These are phyloP conservation scores for Coix lacrymajobi DNA, from an alignment of 176 grass and related monocot species.

Conservation along the genomic window DNA sequence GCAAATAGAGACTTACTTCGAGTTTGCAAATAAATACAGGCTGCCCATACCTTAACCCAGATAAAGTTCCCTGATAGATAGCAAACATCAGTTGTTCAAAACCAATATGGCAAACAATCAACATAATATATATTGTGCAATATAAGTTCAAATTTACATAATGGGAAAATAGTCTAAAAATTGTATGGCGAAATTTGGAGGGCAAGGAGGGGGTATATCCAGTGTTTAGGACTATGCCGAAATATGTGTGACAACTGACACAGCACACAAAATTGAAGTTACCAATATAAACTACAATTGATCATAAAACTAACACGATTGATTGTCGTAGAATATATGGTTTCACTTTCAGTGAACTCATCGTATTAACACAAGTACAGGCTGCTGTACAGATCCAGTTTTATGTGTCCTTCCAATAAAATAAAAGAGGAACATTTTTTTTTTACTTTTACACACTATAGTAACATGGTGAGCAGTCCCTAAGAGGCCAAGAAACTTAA, in stretches of 20 bases:
- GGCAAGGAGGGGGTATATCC: neutral
- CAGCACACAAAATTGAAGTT: neutral
- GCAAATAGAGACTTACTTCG: constrained; percentile 70
- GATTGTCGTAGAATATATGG: neutral
- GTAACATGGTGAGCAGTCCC: neutral
- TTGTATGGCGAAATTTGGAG: neutral
- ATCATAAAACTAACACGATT: neutral
- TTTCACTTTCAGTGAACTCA: neutral
- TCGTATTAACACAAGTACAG: neutral
- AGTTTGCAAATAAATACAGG: constrained; percentile 94
- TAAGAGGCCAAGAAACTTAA: neutral
- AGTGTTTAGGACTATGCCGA: neutral
- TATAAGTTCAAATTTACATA: neutral
- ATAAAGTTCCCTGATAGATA: constrained; percentile 75
- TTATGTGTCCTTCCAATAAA: neutral
- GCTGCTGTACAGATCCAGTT: neutral
- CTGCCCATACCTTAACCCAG: constrained; percentile 62
- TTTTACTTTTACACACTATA: neutral
- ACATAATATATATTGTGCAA: constrained; percentile 3
- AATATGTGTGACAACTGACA: neutral
- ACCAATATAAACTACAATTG: constrained; percentile 4
- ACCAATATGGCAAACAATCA: neutral
- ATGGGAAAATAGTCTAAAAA: neutral
- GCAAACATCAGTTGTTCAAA: constrained; percentile 2
- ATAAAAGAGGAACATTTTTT: neutral